Base-by-base conservation (phyloP, 164 flowering plant species). In the Macadamia tetraphylla region DNA sequence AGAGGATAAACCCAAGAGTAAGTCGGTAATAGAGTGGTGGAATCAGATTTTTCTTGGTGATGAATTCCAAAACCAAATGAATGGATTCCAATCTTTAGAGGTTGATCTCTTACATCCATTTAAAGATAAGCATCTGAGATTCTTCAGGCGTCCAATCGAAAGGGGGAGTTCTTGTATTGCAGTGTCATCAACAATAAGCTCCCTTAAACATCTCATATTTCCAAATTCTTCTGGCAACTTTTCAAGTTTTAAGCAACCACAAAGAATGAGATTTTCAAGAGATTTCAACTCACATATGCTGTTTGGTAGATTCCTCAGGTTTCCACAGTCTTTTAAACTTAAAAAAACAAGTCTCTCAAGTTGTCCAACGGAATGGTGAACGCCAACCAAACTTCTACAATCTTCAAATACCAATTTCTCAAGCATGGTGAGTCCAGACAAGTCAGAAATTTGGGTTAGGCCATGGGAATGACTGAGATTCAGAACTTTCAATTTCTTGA, bases 351-450 rank as follows among this genome's bases (percentile, higher is more conserved):
- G 69, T 13, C 35, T 23, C 3, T 3, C 3, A 4, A 71, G 63
- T 59, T 14, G 4, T 31, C 64, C 49, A 31, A 74, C 55, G 17
- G 71, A 65, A 8, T 64, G 51, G 52, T 60, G 65, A 44, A 74
- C 9, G 58, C 74, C 30, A 3, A 17, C 6, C 49, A 70, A 62
- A 49, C 46, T 73, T 32, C 67, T 52, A 67, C 74, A 74, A 60
- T 61, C 65, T 48, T 62, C 13, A 17, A 74, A 44, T 48, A 53
- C 15, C 35, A 74, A 46, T 46, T 9, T 46, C 51, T 8, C 51
- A 46, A 46, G 0, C 1, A 9, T 46, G 2, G 51, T 1, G 9
- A 46, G 51, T 8, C 51, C 51, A 8, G 13, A 46, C 0, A 46
- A 46, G 51, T 46, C 51, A 46, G 51, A 2, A 2, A 2, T 46